Evolutionary conservation across 495 filamentous ascomycete genomes (phyloP), one percentile per base, ranked within the genome.

Genomic region (Mytilinidion resinicola): DNA sequence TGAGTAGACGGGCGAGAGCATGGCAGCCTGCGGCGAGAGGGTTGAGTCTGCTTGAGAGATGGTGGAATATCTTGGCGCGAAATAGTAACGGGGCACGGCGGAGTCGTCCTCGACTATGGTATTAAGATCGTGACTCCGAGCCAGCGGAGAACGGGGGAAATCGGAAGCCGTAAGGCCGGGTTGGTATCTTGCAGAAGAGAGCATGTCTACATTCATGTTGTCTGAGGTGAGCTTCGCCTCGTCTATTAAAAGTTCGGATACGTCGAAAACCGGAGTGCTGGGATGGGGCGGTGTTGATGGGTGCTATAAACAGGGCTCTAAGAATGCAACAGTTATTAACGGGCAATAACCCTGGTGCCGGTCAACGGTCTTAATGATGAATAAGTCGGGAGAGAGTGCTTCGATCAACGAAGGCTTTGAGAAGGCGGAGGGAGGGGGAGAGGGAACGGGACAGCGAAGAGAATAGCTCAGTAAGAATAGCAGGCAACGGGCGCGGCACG

Each of bases 21-120:
- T 25, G 39, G 51, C 51, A 56, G 60, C 42, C 17, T 60, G 52
- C 30, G 59, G 55, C 3, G 53, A 43, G 37, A 15, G 35, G 35
- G 4, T 39, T 34, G 66, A 68, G 25, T 30, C 25, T 15, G 69
- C 36, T n/a, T 56, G 49, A n/a, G 63, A 65, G 20, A 51, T 62
- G 15, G 59, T 51, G 20, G 63, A 66, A 46, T 62, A 62, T 37
- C 64, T 60, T 47, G 64, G 60, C 47, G 60, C 39, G 46, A 67
- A 61, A 53, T 67, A 67, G 67, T 53, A 69, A 57, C 53, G 70
- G 58, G 41, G 76, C 66, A 36, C 72, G 70, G 33, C 50, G 61
- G n/a, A 72, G 72, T 65, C 79, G 68, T 91, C 86, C 75, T 91
- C 88, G 67, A 87, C 85, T 84, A 91, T 89, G 60, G 87, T 86